A percentile compares a stretch with the other conserved stretches of the same genome.
Conservation (phyloP, 1,284 basidiomycete genomes). For the Anthracocystis walkeri region DNA sequence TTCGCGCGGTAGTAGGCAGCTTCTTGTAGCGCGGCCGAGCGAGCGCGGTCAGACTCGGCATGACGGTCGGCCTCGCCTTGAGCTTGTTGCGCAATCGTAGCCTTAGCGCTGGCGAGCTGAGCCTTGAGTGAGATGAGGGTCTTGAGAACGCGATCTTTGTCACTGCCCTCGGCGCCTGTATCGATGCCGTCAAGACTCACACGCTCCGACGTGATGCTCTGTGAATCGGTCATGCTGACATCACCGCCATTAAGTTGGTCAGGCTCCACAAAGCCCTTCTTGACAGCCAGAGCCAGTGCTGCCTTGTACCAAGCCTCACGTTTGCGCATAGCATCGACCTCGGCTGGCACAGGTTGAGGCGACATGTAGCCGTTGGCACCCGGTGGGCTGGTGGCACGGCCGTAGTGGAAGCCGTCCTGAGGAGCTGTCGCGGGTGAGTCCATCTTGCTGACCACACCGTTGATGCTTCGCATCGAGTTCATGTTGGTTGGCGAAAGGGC, state of each 20-base stretch:
- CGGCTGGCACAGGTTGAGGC: slow-evolving; percentile 69
- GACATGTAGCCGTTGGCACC: slow-evolving; percentile 45
- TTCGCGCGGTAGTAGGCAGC: slow-evolving; percentile 97
- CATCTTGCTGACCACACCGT: slow-evolving; percentile 53
- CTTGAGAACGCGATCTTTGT: slow-evolving; percentile 76
- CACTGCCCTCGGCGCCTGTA: slow-evolving; percentile 68
- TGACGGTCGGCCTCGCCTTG: slow-evolving; percentile 81
- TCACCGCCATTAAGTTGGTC: slow-evolving; percentile 69
- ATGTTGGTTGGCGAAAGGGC: slow-evolving; percentile 44
- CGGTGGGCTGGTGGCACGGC: slow-evolving; percentile 36
- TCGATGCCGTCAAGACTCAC: slow-evolving; percentile 67
- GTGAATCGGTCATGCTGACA: slow-evolving; percentile 37
- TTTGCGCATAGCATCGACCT: slow-evolving; percentile 81
- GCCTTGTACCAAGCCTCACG: slow-evolving; percentile 89
- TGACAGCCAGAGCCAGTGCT: slow-evolving; percentile 80
- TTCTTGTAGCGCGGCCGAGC: slow-evolving; percentile 87
- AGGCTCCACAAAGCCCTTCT: slow-evolving; percentile 83
- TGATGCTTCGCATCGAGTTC: slow-evolving; percentile 53
- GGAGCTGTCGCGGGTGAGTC: slow-evolving; percentile 47
- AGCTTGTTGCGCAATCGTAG: slow-evolving; percentile 80
- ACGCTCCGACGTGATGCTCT: slow-evolving; percentile 40
- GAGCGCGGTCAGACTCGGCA: slow-evolving; percentile 82
- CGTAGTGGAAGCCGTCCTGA: slow-evolving; percentile 63
- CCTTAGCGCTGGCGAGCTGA: slow-evolving; percentile 86
- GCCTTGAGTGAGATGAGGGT: slow-evolving; percentile 87